Conservation (phyloP, 2,329 filamentous ascomycete genomes). For the Aspergillus niger region DNA sequence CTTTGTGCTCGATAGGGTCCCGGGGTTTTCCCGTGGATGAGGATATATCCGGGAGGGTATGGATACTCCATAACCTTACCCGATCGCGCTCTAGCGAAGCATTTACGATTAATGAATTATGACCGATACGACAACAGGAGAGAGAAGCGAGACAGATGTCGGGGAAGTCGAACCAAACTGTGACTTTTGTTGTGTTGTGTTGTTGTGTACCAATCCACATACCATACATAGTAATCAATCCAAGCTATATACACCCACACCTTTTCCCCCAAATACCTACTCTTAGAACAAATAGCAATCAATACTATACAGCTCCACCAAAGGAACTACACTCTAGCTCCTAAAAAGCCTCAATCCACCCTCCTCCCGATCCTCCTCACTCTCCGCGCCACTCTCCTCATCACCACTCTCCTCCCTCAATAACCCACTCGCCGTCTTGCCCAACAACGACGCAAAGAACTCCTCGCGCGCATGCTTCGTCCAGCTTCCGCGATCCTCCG, state of each 20-base stretch:
- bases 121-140: not conserved
- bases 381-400: conserved; percentile 47
- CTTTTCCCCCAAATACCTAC: too few species aligned
- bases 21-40: too few species aligned
- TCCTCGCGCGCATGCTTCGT: conserved; percentile 74
- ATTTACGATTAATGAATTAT: not conserved
- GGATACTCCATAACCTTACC: too few species aligned
- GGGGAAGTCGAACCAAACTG: not conserved
- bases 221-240: conserved; percentile 5
- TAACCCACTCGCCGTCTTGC: conserved; percentile 62
- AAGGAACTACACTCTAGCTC: conserved; percentile 17
- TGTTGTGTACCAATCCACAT: conserved; percentile 3
- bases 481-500: conserved; percentile 80
- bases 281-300: too few species aligned
- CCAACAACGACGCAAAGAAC: conserved; percentile 74
- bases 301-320: too few species aligned
- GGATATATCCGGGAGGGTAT: too few species aligned
- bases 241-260: not conserved
- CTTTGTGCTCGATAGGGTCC: too few species aligned
- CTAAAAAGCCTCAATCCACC: conserved; percentile 37
- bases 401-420: conserved; percentile 60
- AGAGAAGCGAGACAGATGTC: not conserved
- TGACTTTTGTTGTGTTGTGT: not conserved
- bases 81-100: too few species aligned
- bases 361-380: conserved; percentile 35